Conservation (phyloP, 1,284 basidiomycete species). For the Sanghuangporus sanghuang region DNA sequence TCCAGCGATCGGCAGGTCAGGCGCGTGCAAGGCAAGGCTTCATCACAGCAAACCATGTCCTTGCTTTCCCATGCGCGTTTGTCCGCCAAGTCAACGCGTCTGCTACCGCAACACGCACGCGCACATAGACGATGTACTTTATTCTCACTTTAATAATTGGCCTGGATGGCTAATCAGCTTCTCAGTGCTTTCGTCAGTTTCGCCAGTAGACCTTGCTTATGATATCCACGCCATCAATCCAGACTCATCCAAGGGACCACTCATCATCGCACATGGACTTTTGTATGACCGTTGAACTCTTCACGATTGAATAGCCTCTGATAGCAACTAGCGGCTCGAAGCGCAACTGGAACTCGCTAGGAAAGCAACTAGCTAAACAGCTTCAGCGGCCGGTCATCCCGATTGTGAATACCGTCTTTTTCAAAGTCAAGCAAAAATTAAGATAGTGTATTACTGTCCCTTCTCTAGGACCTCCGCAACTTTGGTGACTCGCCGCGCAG, state of each 20-base stretch:
- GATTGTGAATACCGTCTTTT: slow-evolving; percentile 40
- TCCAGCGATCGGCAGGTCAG: too few species aligned
- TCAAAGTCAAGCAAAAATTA: neutral
- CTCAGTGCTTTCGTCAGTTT: neutral
- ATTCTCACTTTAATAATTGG: neutral
- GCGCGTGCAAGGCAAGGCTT: neutral
- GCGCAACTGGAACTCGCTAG: slow-evolving; percentile 73
- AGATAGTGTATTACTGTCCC: neutral
- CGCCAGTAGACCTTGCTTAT: slow-evolving; percentile 14
- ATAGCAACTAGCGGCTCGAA: slow-evolving; percentile 59
- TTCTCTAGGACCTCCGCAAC: slow-evolving; percentile 75
- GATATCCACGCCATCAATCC: slow-evolving; percentile 9
- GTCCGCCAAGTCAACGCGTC: neutral
- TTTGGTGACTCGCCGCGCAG: slow-evolving; percentile 77
- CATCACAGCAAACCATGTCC: slow-evolving; percentile 1
- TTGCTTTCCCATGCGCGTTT: neutral
- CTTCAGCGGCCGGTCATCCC: slow-evolving; percentile 64
- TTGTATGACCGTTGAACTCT: slow-evolving; percentile 39
- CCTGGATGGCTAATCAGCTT: neutral
- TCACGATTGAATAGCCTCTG: neutral
- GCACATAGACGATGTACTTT: neutral
- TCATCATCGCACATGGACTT: slow-evolving; percentile 65
- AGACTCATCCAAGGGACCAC: slow-evolving; percentile 27
- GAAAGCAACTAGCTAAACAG: slow-evolving; percentile 56
- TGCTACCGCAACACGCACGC: neutral